Base-by-base conservation (phyloP, 2,329 filamentous ascomycete species). In the Talaromyces piceae region DNA sequence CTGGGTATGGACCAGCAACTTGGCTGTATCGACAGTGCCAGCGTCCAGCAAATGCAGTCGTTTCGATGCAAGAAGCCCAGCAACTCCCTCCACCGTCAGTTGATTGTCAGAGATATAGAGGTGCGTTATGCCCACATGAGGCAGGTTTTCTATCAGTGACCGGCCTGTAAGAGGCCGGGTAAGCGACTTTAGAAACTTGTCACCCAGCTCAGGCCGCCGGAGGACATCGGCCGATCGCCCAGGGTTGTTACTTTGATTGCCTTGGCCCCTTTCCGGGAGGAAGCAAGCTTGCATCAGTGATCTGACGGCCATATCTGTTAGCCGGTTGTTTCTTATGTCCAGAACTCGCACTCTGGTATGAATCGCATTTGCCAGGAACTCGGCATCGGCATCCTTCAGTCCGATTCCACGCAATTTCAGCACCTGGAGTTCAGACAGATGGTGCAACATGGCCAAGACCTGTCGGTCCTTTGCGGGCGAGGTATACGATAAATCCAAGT, bases 401-500 rank as follows among this genome's bases (percentile, higher is more conserved):
- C 75, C 73, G 11, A 82, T 67, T 1, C 74, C 74, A 37, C 75
- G 69, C 41, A 83, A 57, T 59, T 82, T 83, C 22, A 84, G 61
- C 2, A 83, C 74, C 51, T 80, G 77, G 13, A 83, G 63, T 48
- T 74, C 73, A 2, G 67, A 66, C 39, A 82, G 66, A 28, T 68
- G 65, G 27, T 67, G 67, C 3, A 83, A 58, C 0, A 69, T 64
- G 11, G 68, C 66, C 11, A 83, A 60, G 0, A 83, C 77, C 47
- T 54, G 65, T 46, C 64, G 69, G 66, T 73, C 74, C 59, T 71
- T 73, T 22, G 76, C 76, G 3, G 76, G 67, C 5, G 62, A 66
- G 3, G 77, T 81, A 55, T 72, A 73, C 1, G 80, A 83, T 12
- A 84, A 61, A 59, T 83, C 79, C 13, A 84, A 64, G 55, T 81